Evolutionary conservation across 2,329 filamentous ascomycete genomes (phyloP), one percentile per base, ranked within the genome.

Genomic region (Fusarium phyllophilum): DNA sequence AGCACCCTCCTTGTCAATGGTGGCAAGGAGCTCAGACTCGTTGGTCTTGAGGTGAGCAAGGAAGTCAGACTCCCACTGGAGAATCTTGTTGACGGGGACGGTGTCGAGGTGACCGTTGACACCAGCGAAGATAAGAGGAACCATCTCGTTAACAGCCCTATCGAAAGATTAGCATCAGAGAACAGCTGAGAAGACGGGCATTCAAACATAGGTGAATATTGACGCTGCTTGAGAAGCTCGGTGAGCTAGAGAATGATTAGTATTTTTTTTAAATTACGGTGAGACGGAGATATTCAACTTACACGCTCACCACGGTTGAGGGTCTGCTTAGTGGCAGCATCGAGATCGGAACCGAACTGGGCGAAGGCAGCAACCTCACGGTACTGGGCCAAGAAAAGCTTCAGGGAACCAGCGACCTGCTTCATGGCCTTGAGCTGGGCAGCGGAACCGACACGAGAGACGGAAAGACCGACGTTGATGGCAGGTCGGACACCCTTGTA

Each of bases 401-500:
- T 99, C 84, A 99, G 90, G 80, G 96, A 98, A 91, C 96, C 96
- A 83, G 96, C 96, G 81, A 99, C 96, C 91, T 99, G 96, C 92
- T 99, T 99, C 96, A 99, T 99, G 88, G 96, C 95, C 94, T 98
- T 99, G 86, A 98, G 91, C 91, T 99, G 96, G 84, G 96, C 96
- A 85, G 96, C 94, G 83, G 96, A 99, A 85, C 96, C 96, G 92
- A 99, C 96, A 94, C 96, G 96, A 80, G 96, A 99, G 81, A 99
- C 96, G 82, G 96, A 99, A 81, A 99, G 94, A 96, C 96, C 96
- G 93, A 99, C 96, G 92, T 99, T 99, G 87, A 99, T 99, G 89
- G 96, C 96, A 82, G 96, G 96, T 84, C 96, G 96, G 87, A 99
- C 89, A 97, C 96, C 96, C 94, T 99, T 99, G 94, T 98, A 98